A percentile compares a stretch with the other conserved stretches of the same genome.
phyloP scores from a whole-genome alignment of 2,329 filamentous ascomycete species.

The Hymenoscyphus scutula region DNA sequence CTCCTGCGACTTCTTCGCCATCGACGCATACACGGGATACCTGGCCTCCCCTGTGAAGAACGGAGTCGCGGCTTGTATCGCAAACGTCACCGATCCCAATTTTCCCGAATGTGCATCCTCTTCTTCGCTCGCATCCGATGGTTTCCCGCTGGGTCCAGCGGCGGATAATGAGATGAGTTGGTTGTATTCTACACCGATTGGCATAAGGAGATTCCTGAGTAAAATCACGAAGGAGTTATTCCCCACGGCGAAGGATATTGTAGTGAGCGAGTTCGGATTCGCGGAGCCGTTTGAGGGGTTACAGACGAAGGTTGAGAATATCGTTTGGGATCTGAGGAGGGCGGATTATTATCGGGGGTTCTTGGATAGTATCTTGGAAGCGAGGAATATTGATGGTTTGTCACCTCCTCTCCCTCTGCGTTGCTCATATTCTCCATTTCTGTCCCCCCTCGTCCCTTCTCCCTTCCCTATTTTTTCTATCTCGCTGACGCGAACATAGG shows the following conservation, averaged over 20 bases:
- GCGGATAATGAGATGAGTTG: constrained; percentile 42
- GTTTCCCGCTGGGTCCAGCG: constrained; percentile 45
- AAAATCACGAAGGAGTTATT: constrained; percentile 42
- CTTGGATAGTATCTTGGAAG: constrained; percentile 63
- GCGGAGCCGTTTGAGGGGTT: constrained; percentile 32
- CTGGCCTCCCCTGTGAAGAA: constrained; percentile 35
- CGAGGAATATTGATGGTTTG: constrained; percentile 61
- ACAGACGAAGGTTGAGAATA: constrained; percentile 33
- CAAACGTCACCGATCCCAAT: constrained; percentile 27
- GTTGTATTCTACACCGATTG: constrained; percentile 41
- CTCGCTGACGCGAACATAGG: constrained; percentile 32
- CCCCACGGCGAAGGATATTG: constrained; percentile 38
- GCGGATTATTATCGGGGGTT: constrained; percentile 76
- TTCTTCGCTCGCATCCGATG: constrained; percentile 37
- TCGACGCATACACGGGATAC: constrained; percentile 55
- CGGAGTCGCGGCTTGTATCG: constrained; percentile 40
- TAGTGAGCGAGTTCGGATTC: constrained; percentile 32
- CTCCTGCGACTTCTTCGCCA: constrained; percentile 55
- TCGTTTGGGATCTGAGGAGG: constrained; percentile 77
- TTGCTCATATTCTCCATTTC: background rate
- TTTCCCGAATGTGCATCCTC: constrained; percentile 36
- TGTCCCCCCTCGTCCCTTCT: too few relatives aligned
- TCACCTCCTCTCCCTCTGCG: background rate
- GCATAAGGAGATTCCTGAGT: constrained; percentile 42
- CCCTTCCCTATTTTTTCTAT: too few relatives aligned